phyloP scores from a whole-genome alignment of 345 rosid genomes.

The Adansonia digitata region DNA sequence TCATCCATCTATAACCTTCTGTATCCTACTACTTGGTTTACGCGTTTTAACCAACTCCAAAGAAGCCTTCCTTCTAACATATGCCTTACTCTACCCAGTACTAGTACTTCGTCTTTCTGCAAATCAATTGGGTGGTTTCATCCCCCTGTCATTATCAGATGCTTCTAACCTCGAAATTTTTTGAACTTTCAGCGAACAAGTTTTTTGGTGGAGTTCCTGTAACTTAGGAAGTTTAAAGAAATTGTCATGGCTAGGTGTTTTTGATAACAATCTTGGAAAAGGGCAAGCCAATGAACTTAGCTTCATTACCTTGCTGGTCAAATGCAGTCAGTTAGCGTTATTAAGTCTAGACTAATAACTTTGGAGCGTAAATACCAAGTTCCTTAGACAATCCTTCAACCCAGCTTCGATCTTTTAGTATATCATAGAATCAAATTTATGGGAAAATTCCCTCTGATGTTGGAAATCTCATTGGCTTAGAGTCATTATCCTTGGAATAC shows the following conservation, averaged over 20 bases:
- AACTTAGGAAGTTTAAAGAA: neutral
- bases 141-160: neutral
- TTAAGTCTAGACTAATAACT: neutral
- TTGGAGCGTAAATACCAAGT: neutral
- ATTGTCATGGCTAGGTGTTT: neutral
- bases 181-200: neutral
- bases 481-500: neutral
- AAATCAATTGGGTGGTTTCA: neutral
- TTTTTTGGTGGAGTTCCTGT: neutral
- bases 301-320: neutral
- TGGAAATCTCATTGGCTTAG: neutral
- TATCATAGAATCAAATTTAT: neutral
- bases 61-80: neutral
- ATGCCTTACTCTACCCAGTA: neutral
- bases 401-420: neutral
- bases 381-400: neutral
- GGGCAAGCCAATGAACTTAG: neutral
- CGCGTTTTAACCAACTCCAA: neutral
- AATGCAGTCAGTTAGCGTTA: neutral
- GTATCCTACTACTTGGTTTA: neutral
- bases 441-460: neutral
- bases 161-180: neutral
- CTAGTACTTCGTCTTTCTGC: neutral
- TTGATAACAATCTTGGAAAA: neutral
- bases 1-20: neutral